Base-by-base conservation (phyloP, 306 rosid species). In the Astragalus glycyphyllos region DNA sequence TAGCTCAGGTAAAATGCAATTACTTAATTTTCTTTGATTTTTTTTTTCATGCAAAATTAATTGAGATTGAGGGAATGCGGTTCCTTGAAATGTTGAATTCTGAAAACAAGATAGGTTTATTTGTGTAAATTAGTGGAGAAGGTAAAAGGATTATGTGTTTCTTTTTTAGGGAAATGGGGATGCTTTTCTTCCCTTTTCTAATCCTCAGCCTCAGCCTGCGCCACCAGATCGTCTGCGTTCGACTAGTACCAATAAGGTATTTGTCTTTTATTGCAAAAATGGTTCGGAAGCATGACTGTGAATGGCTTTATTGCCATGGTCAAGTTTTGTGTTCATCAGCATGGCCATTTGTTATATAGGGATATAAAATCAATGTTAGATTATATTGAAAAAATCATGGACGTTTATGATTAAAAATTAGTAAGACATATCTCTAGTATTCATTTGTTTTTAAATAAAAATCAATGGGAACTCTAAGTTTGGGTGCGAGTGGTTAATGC, bases 231-330 rank as follows among this genome's bases (percentile, higher is more conserved):
- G 77, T 57, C 80, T 74, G 45, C 64, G 38, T 45, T 72, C 78
- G 54, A 81, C 71, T 8, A 67, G 77, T 76, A 82, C 82, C 61
- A 85, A 84, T 59, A 78, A 79, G 87, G 97, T 89, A 77, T 68
- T 66, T 49, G 12, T 14, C 10, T 15, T 37, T 71, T 55, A 62
- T 10, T 76, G 17, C 31, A 37, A 45, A 54, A 11, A 37, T 67
- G 5, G 58, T 31, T 60, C 20, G 14, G 26, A 53, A 15, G 75
- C 38, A 20, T 46, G 73, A 11, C 11, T 64, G 6, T 58, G 38
- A 71, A 32, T 46, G 58, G 32, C 12, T 41, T 73, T 66, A 20
- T 26, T 15, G 34, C 17, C 5, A n/a, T 11, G 31, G 47, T 73
- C 29, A 29, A 54, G 60, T 46, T 61, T 13, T 32, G 40, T 51